Conservation (phyloP, 129 eudicot genomes). For the Helichrysum umbraculigerum region DNA sequence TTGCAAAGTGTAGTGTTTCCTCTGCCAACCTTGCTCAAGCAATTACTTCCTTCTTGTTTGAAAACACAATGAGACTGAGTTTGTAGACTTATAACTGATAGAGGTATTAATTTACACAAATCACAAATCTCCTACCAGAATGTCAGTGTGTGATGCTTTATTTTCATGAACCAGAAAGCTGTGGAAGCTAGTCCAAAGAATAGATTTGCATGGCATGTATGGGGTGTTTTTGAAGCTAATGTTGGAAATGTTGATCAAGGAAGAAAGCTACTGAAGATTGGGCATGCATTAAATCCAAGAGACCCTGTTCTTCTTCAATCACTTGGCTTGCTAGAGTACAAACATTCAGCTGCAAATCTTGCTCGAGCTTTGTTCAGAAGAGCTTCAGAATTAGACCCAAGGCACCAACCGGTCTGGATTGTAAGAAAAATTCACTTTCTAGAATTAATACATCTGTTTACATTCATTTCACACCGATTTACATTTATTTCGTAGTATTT, state of each 20-base stretch:
- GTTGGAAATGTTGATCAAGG: slow-evolving; percentile 69
- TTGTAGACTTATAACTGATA: not conserved
- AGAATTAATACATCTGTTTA: not conserved
- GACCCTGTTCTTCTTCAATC: slow-evolving; percentile 97
- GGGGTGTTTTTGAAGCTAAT: slow-evolving; percentile 92
- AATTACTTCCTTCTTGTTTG: not conserved
- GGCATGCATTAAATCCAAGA: slow-evolving; percentile 87
- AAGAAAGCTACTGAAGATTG: slow-evolving; percentile 76
- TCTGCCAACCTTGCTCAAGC: too few species aligned
- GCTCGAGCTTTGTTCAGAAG: slow-evolving; percentile 76
- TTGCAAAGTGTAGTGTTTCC: too few species aligned
- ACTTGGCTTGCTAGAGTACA: slow-evolving; percentile 83
- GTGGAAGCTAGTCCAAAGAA: slow-evolving; percentile 95
- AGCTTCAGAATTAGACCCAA: slow-evolving; percentile 82
- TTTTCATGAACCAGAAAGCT: slow-evolving; percentile 63
- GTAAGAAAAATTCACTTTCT: slow-evolving; percentile 42
- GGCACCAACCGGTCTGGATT: slow-evolving; percentile 95
- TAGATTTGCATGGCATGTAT: slow-evolving; percentile 98
- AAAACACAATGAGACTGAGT: not conserved
- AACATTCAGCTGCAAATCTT: slow-evolving; percentile 63
- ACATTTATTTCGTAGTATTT: not conserved
- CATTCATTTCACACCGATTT: not conserved
- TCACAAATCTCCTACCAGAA: slow-evolving; percentile 7
- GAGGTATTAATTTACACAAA: too few species aligned
- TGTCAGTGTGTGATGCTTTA: slow-evolving; percentile 20